Conservation (phyloP, 306 rosid genomes). For the Biancaea sappan region DNA sequence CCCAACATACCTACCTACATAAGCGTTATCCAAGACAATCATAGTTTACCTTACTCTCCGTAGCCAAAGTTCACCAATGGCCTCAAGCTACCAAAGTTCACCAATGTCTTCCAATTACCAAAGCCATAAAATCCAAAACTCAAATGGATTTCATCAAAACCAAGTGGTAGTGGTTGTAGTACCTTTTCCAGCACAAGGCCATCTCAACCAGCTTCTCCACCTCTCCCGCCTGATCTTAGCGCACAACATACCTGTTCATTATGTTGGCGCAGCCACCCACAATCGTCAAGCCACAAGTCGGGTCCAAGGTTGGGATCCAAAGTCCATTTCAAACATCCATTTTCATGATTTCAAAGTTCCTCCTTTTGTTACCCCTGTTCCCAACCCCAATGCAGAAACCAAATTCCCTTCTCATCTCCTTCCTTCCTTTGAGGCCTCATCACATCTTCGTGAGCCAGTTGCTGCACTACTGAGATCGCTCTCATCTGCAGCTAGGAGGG, state of each 20-base stretch:
- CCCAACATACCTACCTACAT: background rate
- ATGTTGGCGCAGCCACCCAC: slow-evolving; percentile 48
- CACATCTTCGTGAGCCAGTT: slow-evolving; percentile 47
- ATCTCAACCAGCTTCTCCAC: slow-evolving; percentile 79
- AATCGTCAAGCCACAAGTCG: slow-evolving; percentile 58
- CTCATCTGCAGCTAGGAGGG: slow-evolving; percentile 37
- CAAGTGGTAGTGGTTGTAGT: slow-evolving; percentile 53
- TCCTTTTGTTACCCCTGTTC: slow-evolving; percentile 47
- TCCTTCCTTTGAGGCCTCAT: slow-evolving; percentile 51
- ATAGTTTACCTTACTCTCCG: background rate
- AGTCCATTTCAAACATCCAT: slow-evolving; percentile 41
- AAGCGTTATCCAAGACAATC: background rate
- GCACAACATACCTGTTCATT: slow-evolving; percentile 57
- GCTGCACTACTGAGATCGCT: slow-evolving; percentile 40
- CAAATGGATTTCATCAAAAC: slow-evolving; percentile 12
- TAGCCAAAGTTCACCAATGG: background rate
- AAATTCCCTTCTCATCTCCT: slow-evolving; percentile 63
- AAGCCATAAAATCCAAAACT: slow-evolving; percentile 13
- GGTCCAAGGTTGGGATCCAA: slow-evolving; percentile 51
- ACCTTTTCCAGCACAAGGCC: slow-evolving; percentile 71
- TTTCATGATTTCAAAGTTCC: slow-evolving; percentile 56
- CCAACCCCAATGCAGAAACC: slow-evolving; percentile 44
- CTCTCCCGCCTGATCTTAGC: slow-evolving; percentile 49
- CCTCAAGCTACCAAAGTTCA: background rate
- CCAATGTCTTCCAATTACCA: slow-evolving; percentile 32